Base-by-base conservation (phyloP, 176 grass and related monocot species). In the Raddia guianensis region DNA sequence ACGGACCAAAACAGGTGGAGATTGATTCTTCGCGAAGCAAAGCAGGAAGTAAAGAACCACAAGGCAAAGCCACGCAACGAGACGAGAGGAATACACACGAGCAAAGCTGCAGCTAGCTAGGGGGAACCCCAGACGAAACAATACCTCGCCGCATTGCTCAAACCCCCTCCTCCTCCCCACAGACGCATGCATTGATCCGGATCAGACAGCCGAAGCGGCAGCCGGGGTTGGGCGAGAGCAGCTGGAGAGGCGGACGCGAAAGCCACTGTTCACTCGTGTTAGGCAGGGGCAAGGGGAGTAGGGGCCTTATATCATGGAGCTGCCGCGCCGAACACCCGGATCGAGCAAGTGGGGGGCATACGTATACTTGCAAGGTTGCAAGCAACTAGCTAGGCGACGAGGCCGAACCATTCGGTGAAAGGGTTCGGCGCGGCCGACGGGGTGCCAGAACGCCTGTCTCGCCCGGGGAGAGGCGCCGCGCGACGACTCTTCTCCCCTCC, bases 341-440 rank as follows among this genome's bases (percentile, higher is more conserved):
- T 49, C 59, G 76, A 51, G 43, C 2, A 20, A 8, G 71, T 11
- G 0, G 16, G 21, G 9, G 9, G 57, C 13, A 49, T 47, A 45
- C 19, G 27, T 27, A 27, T 27, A 27, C 27, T 27, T 27, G 27
- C 27, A 27, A 27, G 27, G 27, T 57, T 79, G 14, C 18, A 3
- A 3, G 10, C 3, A 8, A 4, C 16, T n/a, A 4, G 66, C 18
- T 67, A 49, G 40, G 68, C 45, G 68, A 50, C 42, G 44, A 47
- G 45, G 55, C 79, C 47, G 33, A 61, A 49, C 79, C 27, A 14
- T 20, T 19, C 21, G 12, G 67, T 48, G 68, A 18, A 62, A 20
- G 66, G 50, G 40, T 82, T 82, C 62, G 79, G 79, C 79, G 45
- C 3, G 53, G 53, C 53, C 53, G 53, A 56, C 15, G 16, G 8